Base-by-base conservation (phyloP, 2,329 filamentous ascomycete species). In the Zymoseptoria tritici region DNA sequence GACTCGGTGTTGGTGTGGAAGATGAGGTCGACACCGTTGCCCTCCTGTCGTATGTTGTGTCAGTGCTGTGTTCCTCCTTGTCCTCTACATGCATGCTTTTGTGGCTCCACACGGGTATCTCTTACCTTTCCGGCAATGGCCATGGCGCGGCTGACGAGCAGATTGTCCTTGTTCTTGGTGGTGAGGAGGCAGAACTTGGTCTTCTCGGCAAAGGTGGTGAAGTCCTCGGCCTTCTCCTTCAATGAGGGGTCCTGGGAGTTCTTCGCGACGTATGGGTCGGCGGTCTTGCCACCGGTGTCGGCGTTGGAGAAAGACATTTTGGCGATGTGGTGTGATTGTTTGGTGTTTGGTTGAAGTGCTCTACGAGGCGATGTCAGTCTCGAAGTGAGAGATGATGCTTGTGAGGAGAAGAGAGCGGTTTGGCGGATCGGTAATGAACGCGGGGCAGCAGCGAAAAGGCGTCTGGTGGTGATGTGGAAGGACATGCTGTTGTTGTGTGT, bases 1-100 rank as follows among this genome's bases (percentile, higher is more conserved):
- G 89, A 91, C 73, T 93, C 89, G 63, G 90, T 91, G 80, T 96
- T 96, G 71, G 91, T 91, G 79, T 94, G 88, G 82, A 96, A 96
- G 74, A 96, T 83, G 59, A 94, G 83, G 73, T 95, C 91, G 59
- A 91, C 81, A 69, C 89, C 88, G 64, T 86, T 87, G 62, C 81
- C 80, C 76, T 95, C 90, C 89, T 93, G 63, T 57, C 6, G 7
- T 36, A 54, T 36, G 36, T 16, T 42, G 9, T 42, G 36, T 42
- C 4, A 42, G 36, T 42, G 36, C 11, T 16, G 11, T 42, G 36
- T 42, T 42, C 16, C 36, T 42, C 36, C 11, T 42, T 42, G 36
- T 42, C 46, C 59, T 68, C 55, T 69, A 63, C 22, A 36, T 55
- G n/a, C 24, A 16, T 57, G 46, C 36, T 29, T 57, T 31, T 55